These are phyloP conservation scores for Lactarius indigo DNA, from an alignment of 768 basidiomycete genomes.

Conservation along the genomic window DNA sequence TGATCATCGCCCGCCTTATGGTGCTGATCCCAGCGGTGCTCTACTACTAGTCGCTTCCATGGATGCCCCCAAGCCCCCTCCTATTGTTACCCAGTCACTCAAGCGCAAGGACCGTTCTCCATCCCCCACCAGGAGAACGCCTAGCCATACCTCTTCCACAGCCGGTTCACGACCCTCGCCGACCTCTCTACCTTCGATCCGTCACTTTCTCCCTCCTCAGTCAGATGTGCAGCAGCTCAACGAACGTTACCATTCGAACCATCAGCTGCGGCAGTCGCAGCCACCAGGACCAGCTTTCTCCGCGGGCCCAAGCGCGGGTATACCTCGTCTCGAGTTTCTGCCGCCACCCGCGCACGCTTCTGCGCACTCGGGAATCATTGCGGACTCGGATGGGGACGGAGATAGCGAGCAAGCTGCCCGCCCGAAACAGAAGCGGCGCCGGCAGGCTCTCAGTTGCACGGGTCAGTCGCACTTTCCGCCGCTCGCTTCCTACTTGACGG, in stretches of 20 bases:
- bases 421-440: constrained; percentile 77
- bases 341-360: constrained; percentile 17
- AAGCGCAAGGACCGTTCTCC: constrained; percentile 27
- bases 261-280: neutral
- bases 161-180: constrained; percentile 20
- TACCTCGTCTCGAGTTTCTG: constrained; percentile 23
- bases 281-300: constrained; percentile 9
- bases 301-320: constrained; percentile 24
- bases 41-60: constrained; percentile 16
- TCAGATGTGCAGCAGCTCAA: constrained; percentile 18
- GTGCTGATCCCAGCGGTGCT: constrained; percentile 6
- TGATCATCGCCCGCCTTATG: constrained; percentile 16
- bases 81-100: constrained; percentile 19
- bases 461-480: constrained; percentile 45
- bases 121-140: constrained; percentile 18
- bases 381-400: constrained; percentile 53
- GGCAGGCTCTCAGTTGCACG: constrained; percentile 82
- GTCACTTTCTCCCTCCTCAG: constrained; percentile 26
- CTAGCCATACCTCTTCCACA: constrained; percentile 8
- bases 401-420: constrained; percentile 45
- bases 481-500: constrained; percentile 26
- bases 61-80: constrained; percentile 23
- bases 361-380: constrained; percentile 38
- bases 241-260: constrained; percentile 21
- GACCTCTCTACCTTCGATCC: constrained; percentile 25